Conservation (phyloP, 1,284 basidiomycete species). For the Wolfiporia cocos region DNA sequence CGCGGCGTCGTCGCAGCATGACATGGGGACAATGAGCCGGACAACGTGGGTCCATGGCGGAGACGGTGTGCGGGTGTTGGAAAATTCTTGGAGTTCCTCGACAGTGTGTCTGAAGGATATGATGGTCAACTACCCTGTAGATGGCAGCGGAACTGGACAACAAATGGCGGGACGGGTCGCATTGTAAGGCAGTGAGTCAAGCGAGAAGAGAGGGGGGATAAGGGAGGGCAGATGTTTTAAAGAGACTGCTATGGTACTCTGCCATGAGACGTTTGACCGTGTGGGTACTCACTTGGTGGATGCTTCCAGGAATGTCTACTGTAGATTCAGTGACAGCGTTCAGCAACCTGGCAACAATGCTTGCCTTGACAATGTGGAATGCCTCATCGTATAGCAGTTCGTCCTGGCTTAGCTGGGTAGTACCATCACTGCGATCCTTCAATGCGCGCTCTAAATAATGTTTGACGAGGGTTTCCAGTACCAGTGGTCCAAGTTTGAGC, state of each 20-base stretch:
- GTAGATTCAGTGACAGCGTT: too few species aligned
- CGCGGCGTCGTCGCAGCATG: slow-evolving; percentile 78
- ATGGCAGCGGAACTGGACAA: too few species aligned
- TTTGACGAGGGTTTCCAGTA: slow-evolving; percentile 75
- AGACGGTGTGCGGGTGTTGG: slow-evolving; percentile 81
- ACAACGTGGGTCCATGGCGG: slow-evolving; percentile 87
- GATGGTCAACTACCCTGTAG: too few species aligned
- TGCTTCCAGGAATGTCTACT: slow-evolving; percentile 45
- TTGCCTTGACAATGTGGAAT: slow-evolving; percentile 75
- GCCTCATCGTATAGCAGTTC: slow-evolving; percentile 82
- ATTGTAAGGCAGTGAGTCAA: too few species aligned
- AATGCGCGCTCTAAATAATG: slow-evolving; percentile 72
- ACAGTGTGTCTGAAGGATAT: slow-evolving; percentile 69
- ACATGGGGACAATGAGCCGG: slow-evolving; percentile 68
- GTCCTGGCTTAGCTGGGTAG: slow-evolving; percentile 56
- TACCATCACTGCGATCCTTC: slow-evolving; percentile 31
- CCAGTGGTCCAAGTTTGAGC: slow-evolving; percentile 63
- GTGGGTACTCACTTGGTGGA: slow-evolving; percentile 29
- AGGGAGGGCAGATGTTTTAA: too few species aligned
- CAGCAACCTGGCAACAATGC: slow-evolving; percentile 2
- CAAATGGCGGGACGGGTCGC: too few species aligned
- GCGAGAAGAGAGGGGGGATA: too few species aligned
- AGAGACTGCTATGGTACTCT: too few species aligned
- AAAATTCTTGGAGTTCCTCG: slow-evolving; percentile 82
- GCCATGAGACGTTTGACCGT: too few species aligned